A percentile compares a stretch with the other conserved stretches of the same genome.
phyloP scores from a whole-genome alignment of 345 rosid genomes.

The Anacardium occidentale region DNA sequence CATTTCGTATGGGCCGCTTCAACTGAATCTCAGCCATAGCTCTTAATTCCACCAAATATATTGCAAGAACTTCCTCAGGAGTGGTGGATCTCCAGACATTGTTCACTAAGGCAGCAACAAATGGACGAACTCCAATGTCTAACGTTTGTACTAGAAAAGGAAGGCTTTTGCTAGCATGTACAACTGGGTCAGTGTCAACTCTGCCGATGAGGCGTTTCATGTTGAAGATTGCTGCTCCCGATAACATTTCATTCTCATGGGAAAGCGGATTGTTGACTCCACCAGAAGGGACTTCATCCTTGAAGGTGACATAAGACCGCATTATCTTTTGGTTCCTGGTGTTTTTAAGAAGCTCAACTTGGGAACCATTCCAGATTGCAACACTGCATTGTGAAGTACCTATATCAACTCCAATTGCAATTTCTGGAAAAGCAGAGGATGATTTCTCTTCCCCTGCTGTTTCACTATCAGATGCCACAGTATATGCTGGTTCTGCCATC shows the following conservation, averaged over 20 bases:
- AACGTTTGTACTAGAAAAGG: conserved; percentile 88
- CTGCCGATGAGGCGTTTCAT: conserved; percentile 91
- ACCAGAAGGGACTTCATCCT: conserved; percentile 66
- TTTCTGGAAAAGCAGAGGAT: conserved; percentile 58
- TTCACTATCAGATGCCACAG: conserved; percentile 84
- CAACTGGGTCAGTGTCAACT: conserved; percentile 76
- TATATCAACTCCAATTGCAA: conserved; percentile 81
- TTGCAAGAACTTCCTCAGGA: conserved; percentile 88
- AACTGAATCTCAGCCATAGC: conserved; percentile 71
- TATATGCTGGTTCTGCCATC: conserved; percentile 77
- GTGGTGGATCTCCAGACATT: conserved; percentile 86
- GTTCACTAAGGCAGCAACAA: conserved; percentile 75
- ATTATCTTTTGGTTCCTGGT: conserved; percentile 70
- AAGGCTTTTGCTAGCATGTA: conserved; percentile 65
- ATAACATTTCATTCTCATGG: conserved; percentile 71
- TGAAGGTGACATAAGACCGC: conserved; percentile 76
- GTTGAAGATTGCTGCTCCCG: conserved; percentile 84
- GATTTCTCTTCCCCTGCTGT: conserved; percentile 74
- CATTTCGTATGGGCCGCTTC: conserved; percentile 71
- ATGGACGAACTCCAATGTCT: conserved; percentile 79
- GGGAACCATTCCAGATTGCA: conserved; percentile 82
- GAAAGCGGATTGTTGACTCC: conserved; percentile 76
- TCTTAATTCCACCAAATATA: conserved; percentile 66
- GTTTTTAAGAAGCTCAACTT: conserved; percentile 75
- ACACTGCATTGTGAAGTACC: conserved; percentile 88